Evolutionary conservation across 441 rosid species (phyloP), one percentile per base, ranked within the genome.

Genomic region (Gossypium trilobum): DNA sequence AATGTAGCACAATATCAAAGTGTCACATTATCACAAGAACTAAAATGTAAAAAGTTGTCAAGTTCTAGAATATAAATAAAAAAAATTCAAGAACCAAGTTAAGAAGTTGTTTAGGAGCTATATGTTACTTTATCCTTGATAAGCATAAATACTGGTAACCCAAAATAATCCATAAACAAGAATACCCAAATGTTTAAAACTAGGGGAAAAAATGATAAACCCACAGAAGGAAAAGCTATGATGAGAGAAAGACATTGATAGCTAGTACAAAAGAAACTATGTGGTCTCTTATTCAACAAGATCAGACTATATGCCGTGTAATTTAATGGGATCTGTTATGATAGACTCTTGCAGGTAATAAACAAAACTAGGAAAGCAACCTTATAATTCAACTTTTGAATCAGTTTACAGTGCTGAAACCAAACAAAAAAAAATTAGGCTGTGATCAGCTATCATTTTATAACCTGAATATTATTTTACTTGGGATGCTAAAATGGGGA

Each of bases 361-460:
- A 67, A 23, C 56, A 14, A 67, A 67, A 5, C 50, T 25, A 7
- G n/a, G 22, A 4, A 25, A 48, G 57, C 22, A 67, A 25, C 71
- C 55, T 65, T 22, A 22, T 46, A 65, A 42, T 44, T 29, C 70
- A 48, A 66, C 57, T 66, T 66, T 46, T 23, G 20, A 65, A 66
- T 67, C 71, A 42, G 51, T 36, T 73, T 73, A 68, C 55, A 36
- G 61, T 22, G n/a, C 52, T 62, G 50, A 20, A 64, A 64, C 52
- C 16, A 39, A 63, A 64, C 20, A 31, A 39, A 36, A 63, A 63
- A 63, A 64, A 9, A 14, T 19, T 13, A 63, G 13, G 44, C n/a
- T 17, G 19, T 33, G 63, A 60, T 14, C 39, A 48, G n/a, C 22
- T 22, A 25, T 10, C 57, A 48, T 46, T n/a, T 67, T 67, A 8